Percentiles rank a stretch among this genome's conserved stretches.
Evolutionary conservation across 1,284 basidiomycete species (phyloP).

Genomic region (Volvariella volvacea): DNA sequence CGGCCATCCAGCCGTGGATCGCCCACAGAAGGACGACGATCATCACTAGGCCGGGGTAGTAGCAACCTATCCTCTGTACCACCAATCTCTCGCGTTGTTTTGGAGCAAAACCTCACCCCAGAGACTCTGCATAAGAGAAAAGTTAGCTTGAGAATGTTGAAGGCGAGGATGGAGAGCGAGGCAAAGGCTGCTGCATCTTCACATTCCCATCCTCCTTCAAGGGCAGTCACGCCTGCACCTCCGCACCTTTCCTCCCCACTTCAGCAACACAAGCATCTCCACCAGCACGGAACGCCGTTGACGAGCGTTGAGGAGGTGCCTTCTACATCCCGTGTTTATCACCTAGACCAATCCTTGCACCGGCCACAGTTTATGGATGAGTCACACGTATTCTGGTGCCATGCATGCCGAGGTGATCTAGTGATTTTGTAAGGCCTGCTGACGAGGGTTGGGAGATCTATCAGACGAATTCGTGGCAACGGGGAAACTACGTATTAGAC

Average conservation of each 20-base stretch:
- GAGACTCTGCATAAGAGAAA: conserved; percentile 80
- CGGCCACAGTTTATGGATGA: conserved; percentile 75
- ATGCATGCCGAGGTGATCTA: conserved; percentile 70
- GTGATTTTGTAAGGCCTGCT: conserved; percentile 52
- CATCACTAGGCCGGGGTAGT: conserved; percentile 39
- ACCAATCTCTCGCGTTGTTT: conserved; percentile 41
- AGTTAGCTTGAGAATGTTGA: conserved; percentile 82
- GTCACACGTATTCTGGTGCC: conserved; percentile 81
- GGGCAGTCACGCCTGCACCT: conserved; percentile 47
- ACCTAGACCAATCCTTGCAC: conserved; percentile 16
- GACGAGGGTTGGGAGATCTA: no score
- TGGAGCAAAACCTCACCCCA: conserved; percentile 65
- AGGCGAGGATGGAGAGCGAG: conserved; percentile 82
- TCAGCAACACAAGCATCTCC: no score
- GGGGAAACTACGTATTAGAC: no score
- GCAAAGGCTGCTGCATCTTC: conserved; percentile 29
- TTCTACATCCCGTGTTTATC: conserved; percentile 12
- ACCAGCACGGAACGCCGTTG: conserved; percentile 11
- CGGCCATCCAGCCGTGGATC: conserved; percentile 42
- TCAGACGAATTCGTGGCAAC: no score
- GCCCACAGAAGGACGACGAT: conserved; percentile 38
- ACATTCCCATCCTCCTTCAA: conserved; percentile 31
- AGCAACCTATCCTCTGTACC: conserved; percentile 21
- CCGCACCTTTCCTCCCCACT: conserved; percentile 18
- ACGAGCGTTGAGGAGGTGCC: conserved; percentile 6